Base-by-base conservation (phyloP, 2,329 filamentous ascomycete genomes). In the Apiospora phragmitis region DNA sequence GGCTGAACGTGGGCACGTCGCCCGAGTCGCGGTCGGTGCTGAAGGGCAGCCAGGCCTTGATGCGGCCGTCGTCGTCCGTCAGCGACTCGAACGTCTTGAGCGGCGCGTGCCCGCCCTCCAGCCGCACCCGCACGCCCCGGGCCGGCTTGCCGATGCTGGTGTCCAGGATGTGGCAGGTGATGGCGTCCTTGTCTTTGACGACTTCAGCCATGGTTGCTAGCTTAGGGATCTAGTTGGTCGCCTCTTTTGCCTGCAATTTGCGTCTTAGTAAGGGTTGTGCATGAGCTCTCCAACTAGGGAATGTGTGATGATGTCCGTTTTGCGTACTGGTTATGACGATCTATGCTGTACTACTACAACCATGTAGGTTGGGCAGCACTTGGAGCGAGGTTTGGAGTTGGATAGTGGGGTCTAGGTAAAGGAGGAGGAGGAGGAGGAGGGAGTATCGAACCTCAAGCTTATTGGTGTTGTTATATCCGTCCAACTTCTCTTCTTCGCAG, bases 101-200 rank as follows among this genome's bases (percentile, higher is more conserved):
- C 16, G 79, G 75, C 65, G 80, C 77, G 70, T 80, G 78, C 51
- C 79, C 72, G 74, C 79, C 76, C 67, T 90, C 84, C 29, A 94
- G 88, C 69, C 87, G 89, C 70, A 95, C 92, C 74, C 86, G 86
- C 76, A 96, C 88, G 73, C 85, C 85, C 70, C 86, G 81, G 21
- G 89, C 93, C 29, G 93, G 93, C 70, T 87, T 87, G 77, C 93
- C 93, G 72, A 88, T 84, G n/a, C 90, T 88, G 14, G 93, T 95
- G 85, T 96, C 93, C 80, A 96, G 93, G 81, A 95, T 89, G 85
- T 96, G 93, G 85, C 93, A 95, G 80, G 93, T 95, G 78, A 96
- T 95, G 78, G 89, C 89, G 78, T 90, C 89, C 78, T 88, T 90
- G 74, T 62, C 55, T 21, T 62, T 62, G 38, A 73, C 47, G 21